These are phyloP conservation scores for Quillaja saponaria DNA, from an alignment of 306 rosid genomes.

Conservation along the genomic window DNA sequence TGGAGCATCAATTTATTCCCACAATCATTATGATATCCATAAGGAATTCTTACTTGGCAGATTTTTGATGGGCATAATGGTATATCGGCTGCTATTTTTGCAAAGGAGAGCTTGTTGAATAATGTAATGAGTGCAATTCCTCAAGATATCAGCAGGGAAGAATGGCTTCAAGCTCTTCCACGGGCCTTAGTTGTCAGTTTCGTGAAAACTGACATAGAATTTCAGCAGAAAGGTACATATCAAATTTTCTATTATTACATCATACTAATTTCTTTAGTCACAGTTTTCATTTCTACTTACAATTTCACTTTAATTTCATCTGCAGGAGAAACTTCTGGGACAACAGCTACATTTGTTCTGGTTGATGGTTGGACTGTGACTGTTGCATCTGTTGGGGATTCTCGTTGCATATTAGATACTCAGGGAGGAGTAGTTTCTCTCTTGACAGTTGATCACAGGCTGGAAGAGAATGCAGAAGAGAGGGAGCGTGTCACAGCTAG, in stretches of 20 bases:
- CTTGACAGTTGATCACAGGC: constrained; percentile 93
- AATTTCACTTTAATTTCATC: constrained; percentile 23
- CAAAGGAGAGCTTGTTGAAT: constrained; percentile 73
- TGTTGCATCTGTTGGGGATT: constrained; percentile 98
- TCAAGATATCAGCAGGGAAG: constrained; percentile 82
- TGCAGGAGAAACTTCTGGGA: constrained; percentile 98
- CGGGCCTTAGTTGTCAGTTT: constrained; percentile 96
- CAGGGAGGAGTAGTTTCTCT: constrained; percentile 94
- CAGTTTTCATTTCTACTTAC: constrained; percentile 19
- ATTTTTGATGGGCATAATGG: constrained; percentile 98
- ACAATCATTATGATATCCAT: constrained; percentile 39
- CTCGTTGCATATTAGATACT: constrained; percentile 92
- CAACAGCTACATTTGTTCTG: constrained; percentile 93
- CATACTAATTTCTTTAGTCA: not conserved
- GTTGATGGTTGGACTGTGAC: constrained; percentile 96
- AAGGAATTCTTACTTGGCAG: constrained; percentile 56
- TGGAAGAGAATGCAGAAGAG: constrained; percentile 95
- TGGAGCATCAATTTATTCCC: constrained; percentile 31
- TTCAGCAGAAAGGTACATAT: constrained; percentile 81
- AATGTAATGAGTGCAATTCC: constrained; percentile 94
- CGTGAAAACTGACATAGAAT: constrained; percentile 96
- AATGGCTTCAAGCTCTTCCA: constrained; percentile 95
- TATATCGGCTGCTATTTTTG: constrained; percentile 89
- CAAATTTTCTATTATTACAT: not conserved
- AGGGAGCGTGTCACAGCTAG: constrained; percentile 98